Conservation (phyloP, 768 basidiomycete species). For the Boletus subparvulus region DNA sequence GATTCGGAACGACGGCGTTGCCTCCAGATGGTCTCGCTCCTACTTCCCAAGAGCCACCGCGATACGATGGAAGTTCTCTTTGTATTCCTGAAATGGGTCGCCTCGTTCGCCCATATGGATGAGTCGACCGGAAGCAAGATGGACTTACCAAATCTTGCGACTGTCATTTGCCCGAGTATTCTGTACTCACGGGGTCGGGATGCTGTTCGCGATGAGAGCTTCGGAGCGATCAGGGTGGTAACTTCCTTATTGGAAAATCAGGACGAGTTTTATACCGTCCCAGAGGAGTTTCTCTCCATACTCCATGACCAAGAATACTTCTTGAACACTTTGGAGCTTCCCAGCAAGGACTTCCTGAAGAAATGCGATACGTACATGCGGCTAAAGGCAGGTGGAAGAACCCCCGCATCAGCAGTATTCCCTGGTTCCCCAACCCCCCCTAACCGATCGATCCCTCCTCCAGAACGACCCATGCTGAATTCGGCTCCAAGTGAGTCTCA, state of each 20-base stretch:
- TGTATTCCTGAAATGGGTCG: constrained; percentile 99
- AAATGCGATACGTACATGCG: constrained; percentile 91
- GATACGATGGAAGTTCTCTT: constrained; percentile 98
- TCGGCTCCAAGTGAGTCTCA: constrained; percentile 39
- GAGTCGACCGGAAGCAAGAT: constrained; percentile 98
- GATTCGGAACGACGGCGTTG: constrained; percentile 79
- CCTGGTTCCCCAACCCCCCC: constrained; percentile 25
- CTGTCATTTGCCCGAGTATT: constrained; percentile 97
- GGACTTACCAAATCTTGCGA: constrained; percentile 94
- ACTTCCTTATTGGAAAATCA: constrained; percentile 87
- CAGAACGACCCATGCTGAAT: constrained; percentile 48
- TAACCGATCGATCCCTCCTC: constrained; percentile 33
- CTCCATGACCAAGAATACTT: constrained; percentile 94
- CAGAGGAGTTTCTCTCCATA: constrained; percentile 82
- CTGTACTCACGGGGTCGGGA: constrained; percentile 86
- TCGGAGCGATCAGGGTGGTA: constrained; percentile 81
- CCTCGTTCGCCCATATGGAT: constrained; percentile 97
- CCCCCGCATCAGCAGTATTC: constrained; percentile 33
- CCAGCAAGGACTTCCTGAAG: constrained; percentile 93
- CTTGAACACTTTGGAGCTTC: constrained; percentile 80
- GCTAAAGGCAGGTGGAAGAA: constrained; percentile 59
- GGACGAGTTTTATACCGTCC: constrained; percentile 95
- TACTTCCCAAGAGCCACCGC: constrained; percentile 90
- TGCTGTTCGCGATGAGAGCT: constrained; percentile 90
- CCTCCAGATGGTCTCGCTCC: constrained; percentile 80